phyloP scores from a whole-genome alignment of 805 yeast genomes.

The Pichia sporocuriosa region DNA sequence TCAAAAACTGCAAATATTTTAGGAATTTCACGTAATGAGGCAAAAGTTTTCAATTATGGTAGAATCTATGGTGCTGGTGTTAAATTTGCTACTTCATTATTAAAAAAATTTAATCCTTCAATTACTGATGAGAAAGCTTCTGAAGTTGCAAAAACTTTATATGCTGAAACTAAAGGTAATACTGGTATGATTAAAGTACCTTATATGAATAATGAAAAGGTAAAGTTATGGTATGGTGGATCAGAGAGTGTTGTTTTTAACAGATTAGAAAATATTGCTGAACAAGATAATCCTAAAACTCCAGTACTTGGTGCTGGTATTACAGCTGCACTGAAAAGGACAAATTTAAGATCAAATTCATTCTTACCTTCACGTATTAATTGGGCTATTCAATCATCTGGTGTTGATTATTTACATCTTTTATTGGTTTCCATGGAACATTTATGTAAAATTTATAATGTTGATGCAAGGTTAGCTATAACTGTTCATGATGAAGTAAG shows the following conservation, averaged over 20 bases:
- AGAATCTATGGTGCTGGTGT: conserved; percentile 97
- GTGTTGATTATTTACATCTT: conserved; percentile 91
- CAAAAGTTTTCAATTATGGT: conserved; percentile 93
- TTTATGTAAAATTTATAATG: conserved; percentile 50
- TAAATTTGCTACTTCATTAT: conserved; percentile 75
- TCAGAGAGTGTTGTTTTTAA: conserved; percentile 91
- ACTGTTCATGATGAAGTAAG: conserved; percentile 96
- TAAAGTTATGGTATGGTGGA: conserved; percentile 70
- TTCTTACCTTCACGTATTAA: conserved; percentile 88
- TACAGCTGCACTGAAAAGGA: conserved; percentile 69
- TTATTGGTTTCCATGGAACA: conserved; percentile 84
- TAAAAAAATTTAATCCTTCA: conserved; percentile 75
- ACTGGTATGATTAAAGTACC: conserved; percentile 20
- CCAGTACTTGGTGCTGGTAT: conserved; percentile 93
- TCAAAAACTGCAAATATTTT: conserved; percentile 87
- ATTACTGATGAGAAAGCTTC: conserved; percentile 62
- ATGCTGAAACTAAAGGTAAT: conserved; percentile 78
- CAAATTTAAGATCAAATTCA: conserved; percentile 55
- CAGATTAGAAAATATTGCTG: conserved; percentile 79
- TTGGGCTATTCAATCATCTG: conserved; percentile 98
- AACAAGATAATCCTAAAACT: conserved; percentile 71
- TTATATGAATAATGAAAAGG: conserved; percentile 10
- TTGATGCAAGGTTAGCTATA: conserved; percentile 71
- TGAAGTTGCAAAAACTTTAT: conserved; percentile 56
- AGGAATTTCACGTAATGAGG: conserved; percentile 86